A percentile compares a stretch with the other conserved stretches of the same genome.
phyloP scores from a whole-genome alignment of 2,329 filamentous ascomycete species.

The Fusarium sp. region DNA sequence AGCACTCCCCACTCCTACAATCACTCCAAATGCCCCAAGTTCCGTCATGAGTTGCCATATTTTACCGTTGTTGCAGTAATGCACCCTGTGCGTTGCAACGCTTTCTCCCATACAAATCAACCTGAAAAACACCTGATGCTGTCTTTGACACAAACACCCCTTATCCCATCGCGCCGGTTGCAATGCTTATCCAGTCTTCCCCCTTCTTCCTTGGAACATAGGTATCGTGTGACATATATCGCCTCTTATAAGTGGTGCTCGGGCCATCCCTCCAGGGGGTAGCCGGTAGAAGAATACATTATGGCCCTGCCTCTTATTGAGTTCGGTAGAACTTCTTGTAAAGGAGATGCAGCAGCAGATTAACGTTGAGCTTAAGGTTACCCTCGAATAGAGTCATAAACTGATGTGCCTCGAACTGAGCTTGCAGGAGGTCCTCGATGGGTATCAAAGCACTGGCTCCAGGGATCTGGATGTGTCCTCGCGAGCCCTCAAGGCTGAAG shows the following conservation, averaged over 20 bases:
- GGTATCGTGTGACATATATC: slow-evolving; percentile 30
- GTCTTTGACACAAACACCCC: slow-evolving; percentile 33
- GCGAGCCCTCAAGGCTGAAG: slow-evolving; percentile 91
- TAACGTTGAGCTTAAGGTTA: slow-evolving; percentile 90
- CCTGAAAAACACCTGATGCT: slow-evolving; percentile 44
- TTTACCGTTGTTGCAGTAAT: slow-evolving; percentile 41
- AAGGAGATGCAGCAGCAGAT: slow-evolving; percentile 93
- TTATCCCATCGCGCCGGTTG: slow-evolving; percentile 43
- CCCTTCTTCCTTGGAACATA: slow-evolving; percentile 34
- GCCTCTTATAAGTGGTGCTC: slow-evolving; percentile 19
- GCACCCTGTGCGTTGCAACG: slow-evolving; percentile 33
- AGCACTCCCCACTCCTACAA: slow-evolving; percentile 33
- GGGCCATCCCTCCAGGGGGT: slow-evolving; percentile 33
- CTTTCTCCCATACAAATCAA: slow-evolving; percentile 40
- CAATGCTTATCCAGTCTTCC: slow-evolving; percentile 44
- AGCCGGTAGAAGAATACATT: slow-evolving; percentile 21
- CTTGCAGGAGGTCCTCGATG: slow-evolving; percentile 93
- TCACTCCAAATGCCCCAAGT: slow-evolving; percentile 36
- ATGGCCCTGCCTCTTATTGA: slow-evolving; percentile 58
- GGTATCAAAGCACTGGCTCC: slow-evolving; percentile 90
- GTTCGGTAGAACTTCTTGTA: slow-evolving; percentile 98
- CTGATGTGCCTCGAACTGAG: slow-evolving; percentile 96
- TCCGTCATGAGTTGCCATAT: slow-evolving; percentile 41
- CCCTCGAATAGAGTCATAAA: slow-evolving; percentile 96
- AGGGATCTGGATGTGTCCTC: slow-evolving; percentile 94